Evolutionary conservation across 2,329 filamentous ascomycete genomes (phyloP), one percentile per base, ranked within the genome.

Genomic region (Fusarium sambucinum): DNA sequence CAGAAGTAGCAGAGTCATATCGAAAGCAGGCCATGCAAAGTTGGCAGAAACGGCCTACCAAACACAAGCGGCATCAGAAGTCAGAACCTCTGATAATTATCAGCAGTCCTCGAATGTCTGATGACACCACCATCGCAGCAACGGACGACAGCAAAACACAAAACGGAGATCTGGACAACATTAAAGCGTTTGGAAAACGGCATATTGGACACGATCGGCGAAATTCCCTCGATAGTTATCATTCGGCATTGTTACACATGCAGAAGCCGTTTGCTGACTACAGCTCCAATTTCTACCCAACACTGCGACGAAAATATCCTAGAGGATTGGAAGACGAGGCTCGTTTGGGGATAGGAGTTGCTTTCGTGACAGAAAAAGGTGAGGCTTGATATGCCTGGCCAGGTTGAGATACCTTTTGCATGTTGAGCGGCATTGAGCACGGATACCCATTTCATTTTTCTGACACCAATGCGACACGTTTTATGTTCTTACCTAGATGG

Each of bases 281-380:
- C 8, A 29, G 9, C 3, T 2, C 38, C 7, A 51, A 16, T 2
- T 59, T 59, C 1, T 41, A n/a, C 3, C 54, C 57, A 4, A 35
- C 33, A 2, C 23, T 60, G 5, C 29, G 57, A 10, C 13, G 57
- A n/a, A 23, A n/a, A 0, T 51, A 25, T 27, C 57, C 57, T 1
- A 4, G 55, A 3, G 55, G 35, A 1, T 6, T 60, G 30, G 57
- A 60, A 16, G 45, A 60, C 27, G 42, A 60, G 33, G 42, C 42
- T 3, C 23, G 54, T 13, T 40, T 51, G 9, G 47, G 47, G 4
- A 51, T 51, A 51, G 47, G 47, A 16, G 47, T 48, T 1, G 29
- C 45, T 5, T 45, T 45, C n/a, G 27, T 21, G 3, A 29, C 42
- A 14, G 27, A 17, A n/a, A 9, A 55, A 33, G 12, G 35, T 2